Base-by-base conservation (phyloP, 345 rosid genomes). In the Cardamine occulta region DNA sequence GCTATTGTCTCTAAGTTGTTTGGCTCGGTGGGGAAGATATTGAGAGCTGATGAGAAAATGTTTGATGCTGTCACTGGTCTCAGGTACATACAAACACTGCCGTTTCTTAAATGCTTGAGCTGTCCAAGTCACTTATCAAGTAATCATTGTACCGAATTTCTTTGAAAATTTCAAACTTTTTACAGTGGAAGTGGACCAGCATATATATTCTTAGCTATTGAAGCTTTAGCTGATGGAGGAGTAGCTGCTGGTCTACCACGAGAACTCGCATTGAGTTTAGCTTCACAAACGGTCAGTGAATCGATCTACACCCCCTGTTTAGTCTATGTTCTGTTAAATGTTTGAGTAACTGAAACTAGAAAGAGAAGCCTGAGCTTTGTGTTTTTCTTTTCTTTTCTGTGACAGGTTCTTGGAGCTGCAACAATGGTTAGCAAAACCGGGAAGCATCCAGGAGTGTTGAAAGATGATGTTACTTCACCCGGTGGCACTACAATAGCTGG, bases 141-240 rank as follows among this genome's bases (percentile, higher is more conserved):
- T 60, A 49, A 49, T 31, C 14, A 26, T 67, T 67, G 39, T 34
- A 17, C 28, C n/a, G n/a, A n/a, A n/a, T n/a, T n/a, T n/a, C n/a
- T n/a, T n/a, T n/a, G n/a, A n/a, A n/a, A n/a, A n/a, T n/a, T n/a
- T n/a, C n/a, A n/a, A n/a, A n/a, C n/a, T 39, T 11, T 72, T 8
- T 76, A 60, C 86, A 95, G 98, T 77, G 98, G 96, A 29, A 95
- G 99, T 29, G 98, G 98, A 49, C 98, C 99, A 48, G 97, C 98
- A 12, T 92, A 90, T 72, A 68, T 95, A 54, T 93, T 68, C 82
- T 74, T 93, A 64, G 96, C 97, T 19, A 95, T 95, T 73, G 99
- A 95, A 85, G 96, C 99, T 68, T 80, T 95, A 75, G 97, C 94
- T 49, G 97, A 95, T 83, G 99, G 98, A 51, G 99, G 96, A 61